Percentiles rank a stretch among this genome's conserved stretches.
Conservation (phyloP, 2,329 filamentous ascomycete species). For the Mollisia scopiformis region DNA sequence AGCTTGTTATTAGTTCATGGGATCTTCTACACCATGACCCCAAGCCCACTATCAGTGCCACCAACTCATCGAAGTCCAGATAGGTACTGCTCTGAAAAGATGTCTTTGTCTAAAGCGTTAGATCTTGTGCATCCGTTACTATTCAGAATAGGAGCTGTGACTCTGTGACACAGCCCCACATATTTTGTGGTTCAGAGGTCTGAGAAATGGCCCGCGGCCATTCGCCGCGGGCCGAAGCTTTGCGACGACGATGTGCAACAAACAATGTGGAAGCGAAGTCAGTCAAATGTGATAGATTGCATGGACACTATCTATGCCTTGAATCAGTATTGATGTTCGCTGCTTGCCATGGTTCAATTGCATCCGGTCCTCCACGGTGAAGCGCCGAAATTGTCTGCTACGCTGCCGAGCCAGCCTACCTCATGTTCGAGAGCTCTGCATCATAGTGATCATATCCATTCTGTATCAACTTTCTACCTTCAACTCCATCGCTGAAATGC, state of each 20-base stretch:
- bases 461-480: constrained; percentile 6
- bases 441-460: not conserved
- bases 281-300: not conserved
- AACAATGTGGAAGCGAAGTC: not conserved
- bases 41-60: too few species aligned
- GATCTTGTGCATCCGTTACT: too few species aligned
- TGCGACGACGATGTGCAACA: constrained; percentile 1
- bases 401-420: not conserved
- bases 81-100: too few species aligned
- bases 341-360: not conserved
- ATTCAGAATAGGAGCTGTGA: too few species aligned
- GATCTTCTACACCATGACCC: too few species aligned
- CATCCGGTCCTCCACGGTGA: not conserved
- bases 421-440: not conserved
- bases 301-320: not conserved
- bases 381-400: not conserved
- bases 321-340: not conserved
- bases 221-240: not conserved
- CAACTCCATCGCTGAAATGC: constrained; percentile 15
- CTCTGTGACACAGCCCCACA: not conserved
- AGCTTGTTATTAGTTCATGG: too few species aligned
- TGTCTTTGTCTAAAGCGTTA: too few species aligned
- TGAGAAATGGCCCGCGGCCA: not conserved
- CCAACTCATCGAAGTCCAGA: too few species aligned
- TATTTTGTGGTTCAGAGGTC: not conserved